Evolutionary conservation across 2,329 filamentous ascomycete species (phyloP), one percentile per base, ranked within the genome.

Genomic region (Neocatenulostroma microsporum): DNA sequence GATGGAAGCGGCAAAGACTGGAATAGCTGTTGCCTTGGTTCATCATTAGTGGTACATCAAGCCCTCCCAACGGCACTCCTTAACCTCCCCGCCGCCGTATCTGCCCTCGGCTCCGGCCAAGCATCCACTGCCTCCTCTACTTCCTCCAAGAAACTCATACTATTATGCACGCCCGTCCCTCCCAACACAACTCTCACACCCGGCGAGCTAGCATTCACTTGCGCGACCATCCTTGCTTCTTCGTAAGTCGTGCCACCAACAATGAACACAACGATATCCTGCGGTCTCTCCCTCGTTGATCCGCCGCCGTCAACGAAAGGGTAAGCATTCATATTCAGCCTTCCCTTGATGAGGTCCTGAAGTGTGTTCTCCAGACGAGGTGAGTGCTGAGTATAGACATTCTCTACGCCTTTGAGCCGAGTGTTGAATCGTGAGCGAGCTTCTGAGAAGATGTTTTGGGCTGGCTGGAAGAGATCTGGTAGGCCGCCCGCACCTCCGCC

Each of bases 311-410:
- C 91, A 4, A 96, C 76, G 56, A 96, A 98, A 0, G 91, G 93
- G 56, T 94, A 96, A 44, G 91, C 78, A 47, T 87, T 76, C 53
- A 94, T 85, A 52, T 79, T 82, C 40, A 98, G 64, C 20, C 84
- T 78, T 0, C 91, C 93, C 57, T 94, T 95, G 66, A 96, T 88
- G 34, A 98, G 69, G 51, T 89, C 89, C 57, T 95, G 89, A 13
- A 98, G 66, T 1, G 87, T 96, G 17, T 76, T 75, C 60, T 95
- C 88, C 12, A 98, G 63, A 15, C 86, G 73, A 0, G 93, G 87
- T 5, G 86, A 93, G 61, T 98, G 91, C 60, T 98, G 93, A 0
- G 91, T 98, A 60, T 98, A 98, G 19, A 98, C 91, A 52, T 98
- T 98, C 60, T 98, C 93, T 1, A 98, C 91, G 2, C 91, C 91